Evolutionary conservation across 1,139 yeast species (phyloP), one percentile per base, ranked within the genome.

Genomic region (Scheffersomyces cryptocercus): DNA sequence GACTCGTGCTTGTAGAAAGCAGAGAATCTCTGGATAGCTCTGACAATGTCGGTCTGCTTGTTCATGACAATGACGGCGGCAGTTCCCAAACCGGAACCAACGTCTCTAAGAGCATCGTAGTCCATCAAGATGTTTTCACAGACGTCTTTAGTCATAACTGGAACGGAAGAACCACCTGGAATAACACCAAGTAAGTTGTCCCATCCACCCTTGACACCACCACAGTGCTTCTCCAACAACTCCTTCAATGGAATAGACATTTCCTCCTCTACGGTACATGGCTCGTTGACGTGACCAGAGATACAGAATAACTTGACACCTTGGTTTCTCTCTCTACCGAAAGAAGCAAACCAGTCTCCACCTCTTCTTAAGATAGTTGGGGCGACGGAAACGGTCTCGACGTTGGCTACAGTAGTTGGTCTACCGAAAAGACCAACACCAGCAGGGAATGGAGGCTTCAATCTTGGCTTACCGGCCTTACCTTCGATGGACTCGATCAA

Each of bases 371-470:
- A 75, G 60, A 88, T 88, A 36, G 95, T 86, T 52, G 96, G 95
- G 9, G 95, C 86, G 40, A 88, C 96, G 7, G 95, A 82, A 38
- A 88, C 93, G 16, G 95, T 87, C 70, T 88, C 96, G 50, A 88
- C 96, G 62, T 88, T 88, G 51, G 96, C 83, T 45, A 88, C 96
- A 40, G 96, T 88, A 35, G 90, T 80, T 53, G 96, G 96, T 68
- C 96, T 82, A 61, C 96, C 96, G 57, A 86, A 88, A 46, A 88
- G 75, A 62, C 96, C 96, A 45, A 88, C 91, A 62, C 95, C 96
- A 38, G 95, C 96, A 36, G 96, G 96, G 81, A 88, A 88, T 56
- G 96, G 96, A 38, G 96, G 96, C 79, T 88, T 88, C 66, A 88
- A 78, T 71, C 96, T 82, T 57, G 96, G 96, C 69, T 88, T 88